These are phyloP conservation scores for Melanopsichium pennsylvanicum DNA, from an alignment of 1,284 basidiomycete species.

Conservation along the genomic window DNA sequence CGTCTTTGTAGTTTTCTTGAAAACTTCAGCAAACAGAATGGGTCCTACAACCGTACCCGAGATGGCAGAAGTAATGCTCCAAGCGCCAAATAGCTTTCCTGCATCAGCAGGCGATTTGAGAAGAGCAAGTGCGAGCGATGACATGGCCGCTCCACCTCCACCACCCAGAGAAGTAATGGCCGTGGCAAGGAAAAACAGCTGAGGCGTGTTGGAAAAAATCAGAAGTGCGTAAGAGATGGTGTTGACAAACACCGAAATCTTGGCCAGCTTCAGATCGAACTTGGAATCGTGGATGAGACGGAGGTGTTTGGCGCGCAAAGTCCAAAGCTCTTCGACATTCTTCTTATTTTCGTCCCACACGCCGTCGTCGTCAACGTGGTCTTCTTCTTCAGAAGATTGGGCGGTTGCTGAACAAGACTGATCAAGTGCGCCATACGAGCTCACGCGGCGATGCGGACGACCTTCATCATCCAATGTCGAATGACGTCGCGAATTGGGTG, in stretches of 20 bases:
- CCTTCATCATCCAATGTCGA: constrained; percentile 45
- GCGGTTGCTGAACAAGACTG: not conserved
- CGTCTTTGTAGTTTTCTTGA: constrained; percentile 39
- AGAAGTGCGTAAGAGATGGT: constrained; percentile 29
- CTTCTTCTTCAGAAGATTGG: constrained; percentile 2
- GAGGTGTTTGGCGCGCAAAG: constrained; percentile 55
- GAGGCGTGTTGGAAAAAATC: constrained; percentile 31
- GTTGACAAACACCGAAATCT: constrained; percentile 40
- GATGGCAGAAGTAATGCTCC: constrained; percentile 58
- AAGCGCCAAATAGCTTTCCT: constrained; percentile 63
- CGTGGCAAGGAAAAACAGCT: constrained; percentile 36
- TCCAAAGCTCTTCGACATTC: constrained; percentile 60
- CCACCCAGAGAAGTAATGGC: constrained; percentile 51
- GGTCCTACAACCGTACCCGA: constrained; percentile 58
- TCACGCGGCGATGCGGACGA: constrained; percentile 13
- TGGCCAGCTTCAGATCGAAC: constrained; percentile 56
- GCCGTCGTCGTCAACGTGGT: constrained; percentile 4
- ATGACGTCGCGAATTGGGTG: constrained; percentile 23
- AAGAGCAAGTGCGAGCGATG: constrained; percentile 59
- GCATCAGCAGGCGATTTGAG: constrained; percentile 55
- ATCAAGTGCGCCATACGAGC: constrained; percentile 22
- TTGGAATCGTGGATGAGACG: constrained; percentile 63
- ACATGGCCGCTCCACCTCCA: constrained; percentile 59
- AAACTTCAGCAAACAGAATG: constrained; percentile 54
- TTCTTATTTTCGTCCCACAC: constrained; percentile 41